These are phyloP conservation scores for barley (Hordeum vulgare) DNA, from an alignment of 176 grass and related monocot species.

Conservation along the genomic window DNA sequence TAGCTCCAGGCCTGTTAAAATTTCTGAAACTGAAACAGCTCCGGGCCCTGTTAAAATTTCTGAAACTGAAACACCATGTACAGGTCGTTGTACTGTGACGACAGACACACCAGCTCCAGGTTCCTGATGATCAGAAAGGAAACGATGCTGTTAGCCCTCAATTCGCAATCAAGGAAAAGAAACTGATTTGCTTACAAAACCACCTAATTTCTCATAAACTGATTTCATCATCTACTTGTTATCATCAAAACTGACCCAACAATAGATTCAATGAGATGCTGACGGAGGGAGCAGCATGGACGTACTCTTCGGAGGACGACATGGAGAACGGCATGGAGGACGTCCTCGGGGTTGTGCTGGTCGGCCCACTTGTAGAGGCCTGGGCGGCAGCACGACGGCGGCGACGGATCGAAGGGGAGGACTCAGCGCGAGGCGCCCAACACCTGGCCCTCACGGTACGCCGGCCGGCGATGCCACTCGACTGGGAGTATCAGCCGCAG, in stretches of 20 bases:
- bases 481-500: background rate
- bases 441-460: constrained; percentile 30
- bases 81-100: constrained; percentile 38
- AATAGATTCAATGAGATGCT: too few relatives aligned
- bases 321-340: too few relatives aligned
- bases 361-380: background rate
- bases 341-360: too few relatives aligned
- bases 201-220: too few relatives aligned
- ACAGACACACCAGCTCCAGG: constrained; percentile 20
- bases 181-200: too few relatives aligned
- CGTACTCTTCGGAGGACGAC: too few relatives aligned
- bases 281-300: too few relatives aligned
- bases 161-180: background rate
- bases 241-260: too few relatives aligned
- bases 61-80: constrained; percentile 32
- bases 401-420: constrained; percentile 38
- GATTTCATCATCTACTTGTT: too few relatives aligned
- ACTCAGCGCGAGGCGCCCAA: constrained; percentile 36
- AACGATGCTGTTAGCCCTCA: background rate
- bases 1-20: too few relatives aligned
- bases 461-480: constrained; percentile 12
- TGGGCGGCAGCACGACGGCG: constrained; percentile 5
- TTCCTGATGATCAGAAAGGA: constrained; percentile 25
- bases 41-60: background rate
- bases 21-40: too few relatives aligned